Evolutionary conservation across 2,329 filamentous ascomycete genomes (phyloP).

Genomic region (Xylariomycetidae sp.): DNA sequence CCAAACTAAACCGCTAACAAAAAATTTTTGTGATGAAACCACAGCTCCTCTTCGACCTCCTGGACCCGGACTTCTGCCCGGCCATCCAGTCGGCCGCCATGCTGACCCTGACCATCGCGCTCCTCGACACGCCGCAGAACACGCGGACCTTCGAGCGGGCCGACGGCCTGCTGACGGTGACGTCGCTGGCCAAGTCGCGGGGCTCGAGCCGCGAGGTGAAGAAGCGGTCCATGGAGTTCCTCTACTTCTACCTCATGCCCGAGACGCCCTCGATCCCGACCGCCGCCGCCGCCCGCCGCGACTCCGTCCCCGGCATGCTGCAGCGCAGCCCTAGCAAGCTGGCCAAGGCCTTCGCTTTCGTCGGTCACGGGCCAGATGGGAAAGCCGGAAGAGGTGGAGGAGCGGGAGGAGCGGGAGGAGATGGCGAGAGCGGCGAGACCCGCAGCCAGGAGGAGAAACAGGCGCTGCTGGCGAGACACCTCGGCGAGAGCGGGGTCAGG

Average conservation of each 20-base stretch:
- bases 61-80: slow-evolving; percentile 87
- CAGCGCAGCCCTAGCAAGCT: slow-evolving; percentile 68
- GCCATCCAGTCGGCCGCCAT: slow-evolving; percentile 88
- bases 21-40: too few relatives aligned
- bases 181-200: slow-evolving; percentile 86
- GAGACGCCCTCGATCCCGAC: slow-evolving; percentile 62
- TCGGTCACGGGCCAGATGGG: slow-evolving; percentile 9
- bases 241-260: slow-evolving; percentile 98
- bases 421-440: slow-evolving; percentile 39
- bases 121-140: slow-evolving; percentile 82
- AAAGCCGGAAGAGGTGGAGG: slow-evolving; percentile 23
- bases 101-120: slow-evolving; percentile 81
- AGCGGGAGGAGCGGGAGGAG: slow-evolving; percentile 31
- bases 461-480: too few relatives aligned
- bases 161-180: slow-evolving; percentile 87
- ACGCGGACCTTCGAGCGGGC: slow-evolving; percentile 88
- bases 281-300: slow-evolving; percentile 39
- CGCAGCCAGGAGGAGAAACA: slow-evolving; percentile 79
- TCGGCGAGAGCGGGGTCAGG: too few relatives aligned
- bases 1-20: too few relatives aligned
- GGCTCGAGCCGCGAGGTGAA: slow-evolving; percentile 85
- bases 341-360: slow-evolving; percentile 48
- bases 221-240: slow-evolving; percentile 91
- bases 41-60: slow-evolving; percentile 83
- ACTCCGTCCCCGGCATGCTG: slow-evolving; percentile 47